Base-by-base conservation (phyloP, 352 stramenopile genomes). In the Pythium scleroteichum region DNA sequence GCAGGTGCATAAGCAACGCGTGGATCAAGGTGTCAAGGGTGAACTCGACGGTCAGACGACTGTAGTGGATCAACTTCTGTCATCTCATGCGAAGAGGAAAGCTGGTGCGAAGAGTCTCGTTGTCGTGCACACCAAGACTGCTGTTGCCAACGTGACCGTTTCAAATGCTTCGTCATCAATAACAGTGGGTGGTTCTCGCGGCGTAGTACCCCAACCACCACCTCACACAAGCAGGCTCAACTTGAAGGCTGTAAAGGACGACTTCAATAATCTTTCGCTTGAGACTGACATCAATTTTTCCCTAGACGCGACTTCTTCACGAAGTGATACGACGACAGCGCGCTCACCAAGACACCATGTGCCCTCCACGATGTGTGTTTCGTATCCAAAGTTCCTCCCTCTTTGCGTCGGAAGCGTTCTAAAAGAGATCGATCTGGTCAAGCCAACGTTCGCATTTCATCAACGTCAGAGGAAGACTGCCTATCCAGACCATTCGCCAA, bases 361-460 rank as follows among this genome's bases (percentile, higher is more conserved):
- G 4, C 33, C 39, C 3, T 41, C n/a, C 48, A 72, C 54, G 3
- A 57, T 67, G 20, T 69, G 62, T 24, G n/a, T 32, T n/a, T 6
- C 26, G 35, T 82, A 69, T 26, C 82, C 75, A 16, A 87, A 74
- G 20, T 80, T 92, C 23, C 70, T 84, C 17, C 39, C 61, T 3
- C 69, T 92, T 0, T 51, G 71, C n/a, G 58, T 87, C 16, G 53
- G 53, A 14, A 59, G 57, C 0, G 64, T 92, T 0, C 48, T 94
- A 0, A 48, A 64, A 5, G 76, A 80, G 1, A 60, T 92, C 2
- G 56, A 82, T 52, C 39, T 59, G 7, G 61, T 72, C 10, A 85
- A 84, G 10, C 64, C 66, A 3, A 20, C 19, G 47, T 27, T 29
- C n/a, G 8, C 4, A 7, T 32, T 55, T 42, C 1, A 3, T 48